Percentiles rank a stretch among this genome's conserved stretches.
Conservation (phyloP, 2,329 filamentous ascomycete species). For the Metarhizium robertsii region DNA sequence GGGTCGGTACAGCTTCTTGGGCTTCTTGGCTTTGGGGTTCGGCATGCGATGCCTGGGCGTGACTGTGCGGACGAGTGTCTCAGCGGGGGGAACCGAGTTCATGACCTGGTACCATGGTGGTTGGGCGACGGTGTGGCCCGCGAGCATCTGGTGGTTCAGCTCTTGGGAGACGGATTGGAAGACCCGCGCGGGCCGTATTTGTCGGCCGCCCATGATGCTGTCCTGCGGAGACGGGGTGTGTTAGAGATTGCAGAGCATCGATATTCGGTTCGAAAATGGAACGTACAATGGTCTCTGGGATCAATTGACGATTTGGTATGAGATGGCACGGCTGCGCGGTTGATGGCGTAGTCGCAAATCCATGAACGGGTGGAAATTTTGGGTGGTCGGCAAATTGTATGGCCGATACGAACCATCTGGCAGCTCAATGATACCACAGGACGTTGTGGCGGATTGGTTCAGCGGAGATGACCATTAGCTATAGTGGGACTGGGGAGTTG, state of each 20-base stretch:
- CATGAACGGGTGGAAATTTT: conserved; percentile 8
- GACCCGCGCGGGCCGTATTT: conserved; percentile 37
- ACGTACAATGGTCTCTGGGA: neutral
- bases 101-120: conserved; percentile 44
- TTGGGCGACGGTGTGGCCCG: conserved; percentile 20
- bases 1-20: conserved; percentile 73
- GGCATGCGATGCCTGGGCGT: conserved; percentile 34
- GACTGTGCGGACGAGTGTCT: conserved; percentile 45
- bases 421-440: neutral
- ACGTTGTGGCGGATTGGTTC: neutral
- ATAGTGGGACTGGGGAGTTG: neutral
- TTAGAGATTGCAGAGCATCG: neutral
- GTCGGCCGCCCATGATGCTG: conserved; percentile 30
- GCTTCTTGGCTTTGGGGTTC: conserved; percentile 37
- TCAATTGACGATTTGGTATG: conserved; percentile 1
- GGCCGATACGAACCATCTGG: conserved; percentile 4
- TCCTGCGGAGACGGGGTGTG: neutral
- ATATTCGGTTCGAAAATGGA: neutral
- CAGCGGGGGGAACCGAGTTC: conserved; percentile 45
- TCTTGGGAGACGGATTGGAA: conserved; percentile 35
- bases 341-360: conserved; percentile 2
- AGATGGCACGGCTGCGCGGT: neutral
- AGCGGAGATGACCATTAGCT: neutral
- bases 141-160: conserved; percentile 31
- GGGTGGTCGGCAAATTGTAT: conserved; percentile 14